phyloP scores from a whole-genome alignment of 192 early-diverging fungal genomes.

The Linnemannia exigua region DNA sequence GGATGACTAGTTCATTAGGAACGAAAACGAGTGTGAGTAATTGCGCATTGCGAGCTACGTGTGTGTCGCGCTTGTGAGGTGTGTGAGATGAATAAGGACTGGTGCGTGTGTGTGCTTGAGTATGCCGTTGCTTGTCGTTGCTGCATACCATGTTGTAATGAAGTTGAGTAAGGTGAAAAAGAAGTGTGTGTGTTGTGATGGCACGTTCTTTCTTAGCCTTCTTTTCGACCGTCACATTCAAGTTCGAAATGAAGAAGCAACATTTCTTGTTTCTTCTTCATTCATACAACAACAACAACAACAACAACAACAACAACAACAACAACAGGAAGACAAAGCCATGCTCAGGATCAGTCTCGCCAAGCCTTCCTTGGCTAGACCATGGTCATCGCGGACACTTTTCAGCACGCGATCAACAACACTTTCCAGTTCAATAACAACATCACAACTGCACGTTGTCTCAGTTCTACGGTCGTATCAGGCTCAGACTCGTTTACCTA shows the following conservation, averaged over 20 bases:
- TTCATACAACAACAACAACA: neutral
- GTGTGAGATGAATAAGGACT: neutral
- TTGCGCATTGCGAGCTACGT: neutral
- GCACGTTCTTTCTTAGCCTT: neutral
- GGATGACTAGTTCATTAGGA: conserved; percentile 9
- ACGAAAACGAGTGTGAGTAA: neutral
- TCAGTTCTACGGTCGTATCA: neutral
- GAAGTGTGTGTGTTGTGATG: neutral
- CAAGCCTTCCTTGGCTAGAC: neutral
- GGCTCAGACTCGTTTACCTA: neutral
- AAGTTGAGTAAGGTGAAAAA: neutral
- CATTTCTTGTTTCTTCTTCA: neutral
- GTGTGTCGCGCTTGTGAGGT: neutral
- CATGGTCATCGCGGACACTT: conserved; percentile 5
- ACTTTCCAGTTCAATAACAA: neutral
- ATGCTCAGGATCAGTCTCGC: conserved; percentile 6
- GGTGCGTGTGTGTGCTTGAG: neutral
- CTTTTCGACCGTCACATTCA: neutral
- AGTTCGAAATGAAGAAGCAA: neutral
- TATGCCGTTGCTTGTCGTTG: neutral
- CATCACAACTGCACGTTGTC: neutral
- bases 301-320: conserved; percentile 2
- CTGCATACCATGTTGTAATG: conserved; percentile 13
- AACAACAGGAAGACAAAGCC: conserved; percentile 5
- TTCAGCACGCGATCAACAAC: neutral